Evolutionary conservation across 176 grass and related monocot genomes (phyloP), one percentile per base, ranked within the genome.

Genomic region (Oryza longistaminata): DNA sequence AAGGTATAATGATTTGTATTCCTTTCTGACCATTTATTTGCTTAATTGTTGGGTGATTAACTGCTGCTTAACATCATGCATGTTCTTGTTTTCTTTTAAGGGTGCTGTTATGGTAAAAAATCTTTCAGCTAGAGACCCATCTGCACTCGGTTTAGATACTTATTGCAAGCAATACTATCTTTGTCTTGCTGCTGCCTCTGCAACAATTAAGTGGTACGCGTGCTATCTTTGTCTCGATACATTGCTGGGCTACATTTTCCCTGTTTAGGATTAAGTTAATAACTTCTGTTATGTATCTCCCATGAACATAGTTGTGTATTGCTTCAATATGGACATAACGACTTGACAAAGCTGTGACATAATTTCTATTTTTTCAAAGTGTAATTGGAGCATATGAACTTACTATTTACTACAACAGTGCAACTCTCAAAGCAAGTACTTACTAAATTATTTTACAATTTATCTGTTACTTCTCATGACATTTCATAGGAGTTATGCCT

Each of bases 111-210:
- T 95, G 81, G 89, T 98, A 37, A 95, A 93, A 79, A 93, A 90
- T 89, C 77, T 98, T 83, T 93, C 96, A 82, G 93, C 91, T 78
- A 95, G 90, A 81, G 96, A 95, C 60, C 88, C 93, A 83, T 98
- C 96, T 83, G 84, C 87, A 17, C 89, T 98, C 85, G 89, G 96
- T 88, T 93, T 98, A 79, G 91, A 91, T 87, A 90, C 82, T 88
- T 98, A 93, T 45, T 89, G 87, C 81, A 98, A 98, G 79, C 93
- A 95, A 78, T 98, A 98, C 73, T 98, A 98, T 92, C 91, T 95
- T 67, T 95, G 96, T 83, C 87, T 98, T 80, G 96, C 96, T 71
- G 87, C 93, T 66, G 91, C 82, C 53, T 86, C 93, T 66, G 96
- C 93, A 83, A 95, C 93, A 74, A 88, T 98, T 76, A 98, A 90